These are phyloP conservation scores for Aspergillus baeticus DNA, from an alignment of 495 filamentous ascomycete species.

Conservation along the genomic window DNA sequence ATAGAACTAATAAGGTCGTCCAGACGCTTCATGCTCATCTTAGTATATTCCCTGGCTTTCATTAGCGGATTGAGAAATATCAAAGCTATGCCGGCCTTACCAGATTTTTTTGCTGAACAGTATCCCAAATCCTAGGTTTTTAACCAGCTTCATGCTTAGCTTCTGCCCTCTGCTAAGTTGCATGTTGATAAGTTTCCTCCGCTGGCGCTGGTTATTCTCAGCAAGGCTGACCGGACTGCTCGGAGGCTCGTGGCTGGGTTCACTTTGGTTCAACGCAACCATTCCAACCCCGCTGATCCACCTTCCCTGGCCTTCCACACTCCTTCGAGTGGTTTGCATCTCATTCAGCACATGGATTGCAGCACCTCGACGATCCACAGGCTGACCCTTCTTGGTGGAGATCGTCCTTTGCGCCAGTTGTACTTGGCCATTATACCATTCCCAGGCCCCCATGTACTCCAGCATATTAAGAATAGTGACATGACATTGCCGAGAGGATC, in stretches of 20 bases:
- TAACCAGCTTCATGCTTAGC: neutral
- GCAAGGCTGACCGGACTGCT: neutral
- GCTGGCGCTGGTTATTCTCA: neutral
- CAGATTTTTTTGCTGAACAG: neutral
- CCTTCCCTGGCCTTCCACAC: neutral
- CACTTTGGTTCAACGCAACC: neutral
- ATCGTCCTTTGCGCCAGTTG: neutral
- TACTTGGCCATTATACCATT: neutral
- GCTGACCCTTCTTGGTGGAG: neutral
- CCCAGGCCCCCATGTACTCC: conserved; percentile 2
- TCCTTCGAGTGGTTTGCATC: neutral
- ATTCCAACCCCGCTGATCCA: conserved; percentile 1
- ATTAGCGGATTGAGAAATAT: neutral
- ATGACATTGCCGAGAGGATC: neutral
- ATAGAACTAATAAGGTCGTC: neutral
- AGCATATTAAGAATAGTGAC: conserved; percentile 3
- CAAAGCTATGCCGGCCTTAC: neutral
- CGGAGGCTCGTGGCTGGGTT: neutral
- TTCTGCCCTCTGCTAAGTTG: conserved; percentile 3
- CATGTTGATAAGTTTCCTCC: neutral
- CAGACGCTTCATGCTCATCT: neutral
- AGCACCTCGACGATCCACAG: neutral
- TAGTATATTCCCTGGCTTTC: conserved; percentile 1
- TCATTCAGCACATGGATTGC: neutral
- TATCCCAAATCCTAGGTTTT: conserved; percentile 2